phyloP scores from a whole-genome alignment of 208 protist species.

The Lotmaria passim region DNA sequence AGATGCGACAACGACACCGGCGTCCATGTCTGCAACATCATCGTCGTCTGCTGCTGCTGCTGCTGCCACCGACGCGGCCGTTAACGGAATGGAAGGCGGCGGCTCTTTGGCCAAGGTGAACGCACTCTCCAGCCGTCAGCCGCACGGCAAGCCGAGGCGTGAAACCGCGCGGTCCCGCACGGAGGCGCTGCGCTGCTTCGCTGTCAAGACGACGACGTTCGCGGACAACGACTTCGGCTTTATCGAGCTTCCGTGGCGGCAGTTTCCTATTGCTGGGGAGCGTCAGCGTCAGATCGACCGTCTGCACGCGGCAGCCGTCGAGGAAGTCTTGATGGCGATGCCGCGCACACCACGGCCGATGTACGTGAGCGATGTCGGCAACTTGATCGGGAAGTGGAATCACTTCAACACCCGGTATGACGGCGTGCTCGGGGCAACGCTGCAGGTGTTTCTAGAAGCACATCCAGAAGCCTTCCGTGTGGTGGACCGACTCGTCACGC shows the following conservation, averaged over 20 bases:
- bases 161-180: slow-evolving; percentile 26
- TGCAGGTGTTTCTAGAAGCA: slow-evolving; percentile 72
- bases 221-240: slow-evolving; percentile 20
- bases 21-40: not conserved
- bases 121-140: slow-evolving; percentile 41
- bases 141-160: not conserved
- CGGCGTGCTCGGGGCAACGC: slow-evolving; percentile 70
- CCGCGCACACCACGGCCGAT: slow-evolving; percentile 72
- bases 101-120: not conserved
- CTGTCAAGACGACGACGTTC: slow-evolving; percentile 42
- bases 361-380: slow-evolving; percentile 88
- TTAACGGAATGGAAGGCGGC: not conserved
- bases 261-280: slow-evolving; percentile 59
- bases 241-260: slow-evolving; percentile 52
- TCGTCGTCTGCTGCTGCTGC: not conserved
- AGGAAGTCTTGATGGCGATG: slow-evolving; percentile 90
- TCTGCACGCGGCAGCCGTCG: slow-evolving; percentile 60
- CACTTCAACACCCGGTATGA: slow-evolving; percentile 86
- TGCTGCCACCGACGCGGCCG: not conserved
- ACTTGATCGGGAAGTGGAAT: slow-evolving; percentile 86
- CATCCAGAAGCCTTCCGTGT: slow-evolving; percentile 74
- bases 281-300: slow-evolving; percentile 49
- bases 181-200: slow-evolving; percentile 45
- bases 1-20: not conserved
- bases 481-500: slow-evolving; percentile 74